Evolutionary conservation across 2,329 filamentous ascomycete species (phyloP).

Genomic region (Aspergillus thermomutatus): DNA sequence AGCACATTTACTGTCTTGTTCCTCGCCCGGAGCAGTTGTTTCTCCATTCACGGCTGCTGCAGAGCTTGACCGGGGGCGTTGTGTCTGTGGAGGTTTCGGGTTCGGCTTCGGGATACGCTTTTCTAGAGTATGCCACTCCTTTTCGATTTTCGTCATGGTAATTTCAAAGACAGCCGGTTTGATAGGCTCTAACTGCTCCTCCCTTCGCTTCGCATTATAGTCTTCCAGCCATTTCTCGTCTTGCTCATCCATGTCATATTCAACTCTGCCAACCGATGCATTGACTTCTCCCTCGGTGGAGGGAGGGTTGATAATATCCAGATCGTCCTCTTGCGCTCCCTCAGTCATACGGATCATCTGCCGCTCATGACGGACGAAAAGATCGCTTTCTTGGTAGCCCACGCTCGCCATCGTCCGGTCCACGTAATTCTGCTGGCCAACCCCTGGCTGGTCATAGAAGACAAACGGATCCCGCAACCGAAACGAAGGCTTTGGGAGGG

Average conservation of each 20-base stretch:
- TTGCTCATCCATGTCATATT: slow-evolving; percentile 99
- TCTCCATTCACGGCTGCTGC: slow-evolving; percentile 95
- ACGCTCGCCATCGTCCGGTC: slow-evolving; percentile 95
- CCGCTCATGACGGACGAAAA: slow-evolving; percentile 74
- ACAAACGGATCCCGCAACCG: slow-evolving; percentile 46
- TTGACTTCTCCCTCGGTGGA: slow-evolving; percentile 60
- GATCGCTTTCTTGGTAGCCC: slow-evolving; percentile 91
- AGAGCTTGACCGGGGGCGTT: slow-evolving; percentile 86
- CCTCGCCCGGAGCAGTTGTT: slow-evolving; percentile 73
- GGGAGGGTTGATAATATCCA: slow-evolving; percentile 53
- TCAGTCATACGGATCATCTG: slow-evolving; percentile 64
- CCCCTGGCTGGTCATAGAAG: slow-evolving; percentile 71
- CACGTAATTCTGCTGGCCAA: slow-evolving; percentile 84
- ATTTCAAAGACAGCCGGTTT: slow-evolving; percentile 95
- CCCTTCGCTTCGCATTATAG: slow-evolving; percentile 73
- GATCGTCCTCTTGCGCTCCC: slow-evolving; percentile 61
- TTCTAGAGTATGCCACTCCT: slow-evolving; percentile 95
- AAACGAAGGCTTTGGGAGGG: slow-evolving; percentile 48
- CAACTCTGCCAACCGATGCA: slow-evolving; percentile 70
- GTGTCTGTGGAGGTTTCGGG: slow-evolving; percentile 91
- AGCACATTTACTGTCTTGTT: slow-evolving; percentile 94
- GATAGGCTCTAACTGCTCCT: slow-evolving; percentile 73
- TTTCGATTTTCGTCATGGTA: slow-evolving; percentile 97
- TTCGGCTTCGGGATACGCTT: slow-evolving; percentile 97
- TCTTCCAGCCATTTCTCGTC: slow-evolving; percentile 93